These are phyloP conservation scores for Diaporthe batatas DNA, from an alignment of 2,329 filamentous ascomycete species.

Conservation along the genomic window DNA sequence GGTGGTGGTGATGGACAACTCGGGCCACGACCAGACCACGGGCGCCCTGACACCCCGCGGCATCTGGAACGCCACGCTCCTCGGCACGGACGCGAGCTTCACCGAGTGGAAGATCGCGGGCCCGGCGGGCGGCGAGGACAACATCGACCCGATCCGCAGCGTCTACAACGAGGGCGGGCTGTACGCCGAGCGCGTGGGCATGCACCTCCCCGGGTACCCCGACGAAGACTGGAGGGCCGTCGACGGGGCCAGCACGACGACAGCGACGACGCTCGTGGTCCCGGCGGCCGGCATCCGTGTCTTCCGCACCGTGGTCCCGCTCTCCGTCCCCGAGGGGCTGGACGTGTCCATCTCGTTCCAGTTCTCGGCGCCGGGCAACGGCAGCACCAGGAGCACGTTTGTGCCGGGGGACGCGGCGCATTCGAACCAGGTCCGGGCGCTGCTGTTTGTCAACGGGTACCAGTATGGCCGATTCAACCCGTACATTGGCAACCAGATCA, in stretches of 20 bases:
- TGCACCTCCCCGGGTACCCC: constrained; percentile 69
- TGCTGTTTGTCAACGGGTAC: constrained; percentile 75
- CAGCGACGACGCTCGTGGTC: constrained; percentile 56
- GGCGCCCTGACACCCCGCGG: constrained; percentile 63
- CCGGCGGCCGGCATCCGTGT: constrained; percentile 65
- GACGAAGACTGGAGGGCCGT: constrained; percentile 58
- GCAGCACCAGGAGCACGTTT: constrained; percentile 55
- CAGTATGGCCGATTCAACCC: constrained; percentile 73
- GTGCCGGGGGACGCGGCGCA: constrained; percentile 46
- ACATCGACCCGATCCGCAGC: constrained; percentile 68
- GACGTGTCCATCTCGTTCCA: constrained; percentile 70
- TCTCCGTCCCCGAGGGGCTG: constrained; percentile 63
- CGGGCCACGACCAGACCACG: constrained; percentile 68
- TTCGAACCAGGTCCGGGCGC: constrained; percentile 59
- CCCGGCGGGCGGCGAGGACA: constrained; percentile 64
- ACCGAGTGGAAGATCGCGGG: constrained; percentile 70
- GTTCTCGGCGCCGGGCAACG: constrained; percentile 57
- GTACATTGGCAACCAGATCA: constrained; percentile 71
- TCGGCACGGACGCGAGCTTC: constrained; percentile 57
- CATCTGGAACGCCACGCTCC: constrained; percentile 65
- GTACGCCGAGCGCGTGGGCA: constrained; percentile 69
- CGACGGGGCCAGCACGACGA: constrained; percentile 24
- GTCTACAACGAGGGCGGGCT: constrained; percentile 70
- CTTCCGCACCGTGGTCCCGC: constrained; percentile 66
- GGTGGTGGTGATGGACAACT: constrained; percentile 71